Evolutionary conservation across 1,284 basidiomycete genomes (phyloP), one percentile per base, ranked within the genome.

Genomic region (Pseudozyma thailandica): DNA sequence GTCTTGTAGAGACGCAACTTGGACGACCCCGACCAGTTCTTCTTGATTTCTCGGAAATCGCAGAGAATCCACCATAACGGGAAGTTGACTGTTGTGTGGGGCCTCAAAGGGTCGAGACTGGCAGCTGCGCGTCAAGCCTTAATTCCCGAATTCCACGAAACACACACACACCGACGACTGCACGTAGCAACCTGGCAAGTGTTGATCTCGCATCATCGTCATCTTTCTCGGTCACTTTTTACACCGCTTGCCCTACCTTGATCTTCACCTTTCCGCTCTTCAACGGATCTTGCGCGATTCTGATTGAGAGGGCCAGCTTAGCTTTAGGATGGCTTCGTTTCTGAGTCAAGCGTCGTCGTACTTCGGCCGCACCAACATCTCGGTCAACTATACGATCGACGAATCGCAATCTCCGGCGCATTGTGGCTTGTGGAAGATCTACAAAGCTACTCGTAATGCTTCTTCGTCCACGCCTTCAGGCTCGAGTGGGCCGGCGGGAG

Each of bases 361-460:
- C 63, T 77, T 75, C 44, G 80, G 80, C 1, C 68, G 80, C 20
- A 81, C 78, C 48, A 79, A 78, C 50, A 75, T 82, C 42, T 61
- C 75, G 4, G 57, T 72, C 31, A 80, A 81, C 48, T 82, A 82
- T 47, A 70, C 73, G 12, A 58, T 82, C 18, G 78, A 79, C 33
- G 75, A 80, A 4, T 51, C 62, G 23, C 62, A 63, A 4, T 42
- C 75, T 6, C 60, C 81, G 3, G 55, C 74, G 2, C 62, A 74
- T 18, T 73, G 77, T 25, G 81, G 81, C 1, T 70, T 79, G 12
- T 82, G 81, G 81, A 79, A 72, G 53, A 75, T 82, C 52, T 65
- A 74, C 45, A 63, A 66, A 23, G 81, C 75, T 0, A 72, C 66
- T 3, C 72, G 74, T 30, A 79, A 77, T 31, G 56, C 75, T 2